phyloP scores from a whole-genome alignment of 495 filamentous ascomycete genomes.

The Staphylotrichum longicolle region DNA sequence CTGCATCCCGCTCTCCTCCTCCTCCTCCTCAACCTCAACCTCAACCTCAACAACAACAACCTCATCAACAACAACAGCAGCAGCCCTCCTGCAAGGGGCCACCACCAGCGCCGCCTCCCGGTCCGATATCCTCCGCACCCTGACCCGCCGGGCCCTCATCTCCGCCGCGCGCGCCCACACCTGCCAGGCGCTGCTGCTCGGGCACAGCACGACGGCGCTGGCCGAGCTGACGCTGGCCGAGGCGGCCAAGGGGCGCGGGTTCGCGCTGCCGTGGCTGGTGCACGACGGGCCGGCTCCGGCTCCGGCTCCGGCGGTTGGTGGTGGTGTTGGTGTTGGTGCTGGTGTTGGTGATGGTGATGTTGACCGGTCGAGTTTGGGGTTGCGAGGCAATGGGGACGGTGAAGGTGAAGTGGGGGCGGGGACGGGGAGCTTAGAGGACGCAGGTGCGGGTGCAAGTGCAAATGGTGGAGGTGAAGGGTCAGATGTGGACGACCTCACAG shows the following conservation, averaged over 20 bases:
- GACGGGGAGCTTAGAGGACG: neutral
- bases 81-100: conserved; percentile 18
- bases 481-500: neutral
- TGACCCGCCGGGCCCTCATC: conserved; percentile 68
- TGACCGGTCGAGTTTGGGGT: neutral
- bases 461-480: no score
- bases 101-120: conserved; percentile 72
- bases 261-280: conserved; percentile 74
- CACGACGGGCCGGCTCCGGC: conserved; percentile 56
- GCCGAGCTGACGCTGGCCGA: conserved; percentile 83
- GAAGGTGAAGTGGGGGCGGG: neutral
- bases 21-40: conserved; percentile 50
- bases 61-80: neutral
- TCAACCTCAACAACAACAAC: conserved; percentile 46
- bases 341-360: neutral
- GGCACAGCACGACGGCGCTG: conserved; percentile 80
- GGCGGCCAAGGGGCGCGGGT: conserved; percentile 87
- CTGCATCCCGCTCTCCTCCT: conserved; percentile 53
- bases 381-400: neutral
- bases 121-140: conserved; percentile 65
- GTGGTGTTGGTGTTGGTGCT: neutral
- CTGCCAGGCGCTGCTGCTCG: conserved; percentile 76
- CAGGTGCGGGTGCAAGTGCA: no score
- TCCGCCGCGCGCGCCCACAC: conserved; percentile 54
- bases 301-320: neutral